A percentile compares a stretch with the other conserved stretches of the same genome.
These are phyloP conservation scores for Hemileia vastatrix DNA, from an alignment of 1,284 basidiomycete genomes.

Conservation along the genomic window DNA sequence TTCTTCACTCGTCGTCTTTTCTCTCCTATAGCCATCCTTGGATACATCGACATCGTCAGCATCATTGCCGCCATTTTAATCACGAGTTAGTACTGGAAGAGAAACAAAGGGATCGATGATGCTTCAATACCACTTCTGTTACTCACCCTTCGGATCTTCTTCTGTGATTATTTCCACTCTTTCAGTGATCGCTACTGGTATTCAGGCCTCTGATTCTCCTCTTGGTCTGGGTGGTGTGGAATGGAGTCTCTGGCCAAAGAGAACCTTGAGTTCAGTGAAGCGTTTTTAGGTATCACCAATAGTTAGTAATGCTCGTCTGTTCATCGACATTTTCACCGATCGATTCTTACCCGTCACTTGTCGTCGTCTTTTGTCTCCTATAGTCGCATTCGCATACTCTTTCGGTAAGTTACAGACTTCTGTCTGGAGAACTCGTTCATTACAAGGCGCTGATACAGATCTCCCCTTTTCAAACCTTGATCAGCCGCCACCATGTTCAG, in stretches of 20 bases:
- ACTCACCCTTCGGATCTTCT: too few relatives aligned
- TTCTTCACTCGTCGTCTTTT: too few relatives aligned
- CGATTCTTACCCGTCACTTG: too few relatives aligned
- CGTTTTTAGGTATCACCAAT: background rate
- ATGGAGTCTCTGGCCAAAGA: conserved; percentile 33
- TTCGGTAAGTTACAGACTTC: background rate
- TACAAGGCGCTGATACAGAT: too few relatives aligned
- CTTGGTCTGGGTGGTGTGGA: conserved; percentile 24
- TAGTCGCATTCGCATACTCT: background rate
- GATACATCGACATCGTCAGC: conserved; percentile 37
- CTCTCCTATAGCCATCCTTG: conserved; percentile 27
- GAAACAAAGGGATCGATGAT: too few relatives aligned
- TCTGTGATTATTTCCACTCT: too few relatives aligned
- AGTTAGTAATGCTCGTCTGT: background rate
- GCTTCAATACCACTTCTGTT: too few relatives aligned
- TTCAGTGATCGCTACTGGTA: conserved; percentile 32
- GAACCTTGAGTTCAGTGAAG: background rate
- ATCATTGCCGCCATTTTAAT: conserved; percentile 34
- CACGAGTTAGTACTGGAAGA: conserved; percentile 17
- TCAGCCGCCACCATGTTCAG: too few relatives aligned
- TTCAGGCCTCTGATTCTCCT: conserved; percentile 24
- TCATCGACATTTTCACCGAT: conserved; percentile 35
- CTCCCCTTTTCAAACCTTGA: too few relatives aligned
- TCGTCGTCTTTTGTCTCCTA: too few relatives aligned
- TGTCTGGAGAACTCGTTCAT: background rate